Evolutionary conservation across 257 asterid species (phyloP).

Genomic region (Salvia hispanica): DNA sequence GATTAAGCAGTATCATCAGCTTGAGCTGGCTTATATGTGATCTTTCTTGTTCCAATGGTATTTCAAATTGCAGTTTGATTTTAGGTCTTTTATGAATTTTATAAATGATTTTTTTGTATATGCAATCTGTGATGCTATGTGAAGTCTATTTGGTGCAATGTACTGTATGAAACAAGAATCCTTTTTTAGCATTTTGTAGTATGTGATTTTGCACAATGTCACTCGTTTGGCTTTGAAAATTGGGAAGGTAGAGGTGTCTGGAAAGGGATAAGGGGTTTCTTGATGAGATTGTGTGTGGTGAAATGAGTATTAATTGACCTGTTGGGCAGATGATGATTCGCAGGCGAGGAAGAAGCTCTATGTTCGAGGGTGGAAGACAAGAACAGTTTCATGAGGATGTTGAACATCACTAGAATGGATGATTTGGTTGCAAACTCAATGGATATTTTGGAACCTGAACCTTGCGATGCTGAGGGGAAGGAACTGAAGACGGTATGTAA

Average conservation of each 20-base stretch:
- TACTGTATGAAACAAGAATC: neutral
- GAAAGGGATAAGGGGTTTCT: neutral
- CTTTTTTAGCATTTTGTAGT: neutral
- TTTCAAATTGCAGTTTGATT: neutral
- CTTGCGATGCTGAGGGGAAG: conserved; percentile 69
- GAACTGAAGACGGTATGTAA: conserved; percentile 78
- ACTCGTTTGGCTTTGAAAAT: neutral
- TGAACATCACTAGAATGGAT: conserved; percentile 68
- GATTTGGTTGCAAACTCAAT: conserved; percentile 88
- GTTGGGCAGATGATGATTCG: conserved; percentile 49
- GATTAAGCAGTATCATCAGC: neutral
- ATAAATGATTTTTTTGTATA: too few relatives aligned
- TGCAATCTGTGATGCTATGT: neutral
- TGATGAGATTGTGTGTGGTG: conserved; percentile 1
- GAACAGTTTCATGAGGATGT: conserved; percentile 93
- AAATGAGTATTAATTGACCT: conserved; percentile 27
- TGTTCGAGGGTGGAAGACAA: conserved; percentile 92
- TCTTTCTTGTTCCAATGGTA: conserved; percentile 4
- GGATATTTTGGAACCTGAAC: conserved; percentile 87
- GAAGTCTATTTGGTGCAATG: neutral
- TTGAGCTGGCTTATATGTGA: conserved; percentile 28
- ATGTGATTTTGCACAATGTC: neutral
- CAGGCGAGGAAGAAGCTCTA: conserved; percentile 75
- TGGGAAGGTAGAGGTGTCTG: neutral
- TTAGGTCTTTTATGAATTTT: neutral